Percentiles rank a stretch among this genome's conserved stretches.
Evolutionary conservation across 345 rosid genomes (phyloP).

Genomic region (Bruguiera parviflora): DNA sequence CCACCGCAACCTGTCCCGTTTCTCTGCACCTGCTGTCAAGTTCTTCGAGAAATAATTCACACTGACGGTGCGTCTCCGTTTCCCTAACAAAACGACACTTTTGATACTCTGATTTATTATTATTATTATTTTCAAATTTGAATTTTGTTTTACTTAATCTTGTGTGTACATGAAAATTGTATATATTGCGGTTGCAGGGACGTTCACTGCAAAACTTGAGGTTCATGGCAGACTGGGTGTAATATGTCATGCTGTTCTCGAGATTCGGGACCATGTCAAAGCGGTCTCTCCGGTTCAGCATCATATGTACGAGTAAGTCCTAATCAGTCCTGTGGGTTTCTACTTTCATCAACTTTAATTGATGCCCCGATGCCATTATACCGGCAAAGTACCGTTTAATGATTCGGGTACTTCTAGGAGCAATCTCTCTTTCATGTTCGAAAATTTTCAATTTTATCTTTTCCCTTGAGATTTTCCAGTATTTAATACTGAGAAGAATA

Average conservation of each 20-base stretch:
- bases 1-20: slow-evolving; percentile 30
- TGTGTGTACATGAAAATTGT: neutral
- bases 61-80: slow-evolving; percentile 37
- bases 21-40: slow-evolving; percentile 44
- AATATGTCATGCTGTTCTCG: slow-evolving; percentile 50
- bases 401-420: too few relatives aligned
- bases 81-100: neutral
- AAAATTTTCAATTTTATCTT: neutral
- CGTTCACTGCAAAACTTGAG: slow-evolving; percentile 41
- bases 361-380: too few relatives aligned
- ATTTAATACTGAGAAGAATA: neutral
- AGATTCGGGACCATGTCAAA: slow-evolving; percentile 5
- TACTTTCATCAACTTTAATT: neutral
- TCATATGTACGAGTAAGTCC: slow-evolving; percentile 51
- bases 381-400: too few relatives aligned
- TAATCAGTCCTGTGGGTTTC: neutral
- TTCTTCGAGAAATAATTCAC: slow-evolving; percentile 48
- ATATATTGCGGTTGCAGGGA: slow-evolving; percentile 20
- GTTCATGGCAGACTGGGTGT: slow-evolving; percentile 57
- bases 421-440: neutral
- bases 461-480: neutral
- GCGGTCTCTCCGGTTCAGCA: neutral
- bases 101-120: neutral
- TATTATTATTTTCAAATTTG: too few relatives aligned
- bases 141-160: neutral